A percentile compares a stretch with the other conserved stretches of the same genome.
Evolutionary conservation across 116 monocot species (phyloP).

Genomic region (Phalaenopsis hybrid): DNA sequence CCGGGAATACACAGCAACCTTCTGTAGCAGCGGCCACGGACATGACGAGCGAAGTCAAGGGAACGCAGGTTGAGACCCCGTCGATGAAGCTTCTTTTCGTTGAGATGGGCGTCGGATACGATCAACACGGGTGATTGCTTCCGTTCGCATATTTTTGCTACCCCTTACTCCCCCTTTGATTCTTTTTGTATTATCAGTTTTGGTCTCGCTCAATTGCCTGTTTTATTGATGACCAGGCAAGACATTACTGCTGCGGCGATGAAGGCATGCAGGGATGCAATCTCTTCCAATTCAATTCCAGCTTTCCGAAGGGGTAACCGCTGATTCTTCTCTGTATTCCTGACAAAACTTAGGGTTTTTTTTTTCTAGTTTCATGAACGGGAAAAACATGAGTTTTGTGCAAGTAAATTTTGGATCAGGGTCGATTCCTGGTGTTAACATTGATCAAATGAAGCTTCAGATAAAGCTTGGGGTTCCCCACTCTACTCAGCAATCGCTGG

Average conservation of each 20-base stretch:
- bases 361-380: neutral
- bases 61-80: neutral
- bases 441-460: constrained; percentile 87
- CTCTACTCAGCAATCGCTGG: constrained; percentile 60
- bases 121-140: constrained; percentile 65
- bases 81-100: constrained; percentile 88
- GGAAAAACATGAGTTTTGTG: neutral
- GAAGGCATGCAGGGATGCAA: constrained; percentile 89
- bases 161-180: neutral
- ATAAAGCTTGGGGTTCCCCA: constrained; percentile 78
- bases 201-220: neutral
- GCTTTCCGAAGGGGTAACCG: constrained; percentile 67
- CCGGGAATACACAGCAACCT: neutral
- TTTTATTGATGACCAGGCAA: constrained; percentile 33
- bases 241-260: constrained; percentile 85
- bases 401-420: constrained; percentile 33
- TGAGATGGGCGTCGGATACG: constrained; percentile 99
- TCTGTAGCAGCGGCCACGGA: neutral
- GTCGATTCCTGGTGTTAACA: constrained; percentile 79
- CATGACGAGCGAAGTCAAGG: constrained; percentile 12
- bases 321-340: neutral
- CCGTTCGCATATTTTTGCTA: neutral
- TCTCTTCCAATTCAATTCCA: constrained; percentile 91
- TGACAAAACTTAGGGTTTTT: neutral
- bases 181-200: neutral